These are phyloP conservation scores for Iris macrosiphon DNA, from an alignment of 106 monocot genomes.

Conservation along the genomic window DNA sequence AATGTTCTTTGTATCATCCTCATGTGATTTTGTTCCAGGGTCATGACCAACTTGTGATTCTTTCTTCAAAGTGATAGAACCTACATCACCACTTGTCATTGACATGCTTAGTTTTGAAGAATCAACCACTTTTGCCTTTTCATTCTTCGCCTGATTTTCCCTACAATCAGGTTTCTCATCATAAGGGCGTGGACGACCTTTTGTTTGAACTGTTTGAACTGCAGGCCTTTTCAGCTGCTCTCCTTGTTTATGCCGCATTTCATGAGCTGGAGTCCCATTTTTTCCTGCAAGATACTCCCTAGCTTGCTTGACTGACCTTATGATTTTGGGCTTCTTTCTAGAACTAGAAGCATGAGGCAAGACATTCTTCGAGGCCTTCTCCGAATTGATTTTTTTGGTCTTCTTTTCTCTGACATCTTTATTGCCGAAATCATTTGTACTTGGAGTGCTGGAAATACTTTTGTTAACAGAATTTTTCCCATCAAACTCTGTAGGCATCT, in stretches of 20 bases:
- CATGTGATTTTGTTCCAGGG: not conserved
- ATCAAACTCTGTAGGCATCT: not conserved
- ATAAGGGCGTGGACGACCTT: not conserved
- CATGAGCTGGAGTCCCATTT: constrained; percentile 6
- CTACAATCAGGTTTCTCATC: constrained; percentile 1
- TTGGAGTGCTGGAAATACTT: not conserved
- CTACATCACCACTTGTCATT: not conserved
- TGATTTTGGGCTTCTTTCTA: constrained; percentile 30
- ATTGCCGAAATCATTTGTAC: not conserved
- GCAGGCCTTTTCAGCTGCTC: not conserved
- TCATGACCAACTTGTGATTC: not conserved
- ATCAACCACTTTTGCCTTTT: not conserved
- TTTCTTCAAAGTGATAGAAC: not conserved
- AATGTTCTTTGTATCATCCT: not conserved
- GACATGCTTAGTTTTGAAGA: not conserved
- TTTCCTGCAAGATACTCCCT: constrained; percentile 52
- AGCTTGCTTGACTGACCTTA: constrained; percentile 62
- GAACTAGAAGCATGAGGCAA: constrained; percentile 6
- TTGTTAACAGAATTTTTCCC: not conserved
- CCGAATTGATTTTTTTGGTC: not conserved
- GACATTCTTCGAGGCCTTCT: constrained; percentile 6
- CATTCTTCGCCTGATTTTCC: not conserved
- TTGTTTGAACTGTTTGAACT: not conserved
- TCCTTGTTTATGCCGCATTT: not conserved
- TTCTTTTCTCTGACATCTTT: constrained; percentile 5